Percentiles rank a stretch among this genome's conserved stretches.
phyloP scores from a whole-genome alignment of 352 stramenopile species.

The Phytopythium cucurbitacearum region DNA sequence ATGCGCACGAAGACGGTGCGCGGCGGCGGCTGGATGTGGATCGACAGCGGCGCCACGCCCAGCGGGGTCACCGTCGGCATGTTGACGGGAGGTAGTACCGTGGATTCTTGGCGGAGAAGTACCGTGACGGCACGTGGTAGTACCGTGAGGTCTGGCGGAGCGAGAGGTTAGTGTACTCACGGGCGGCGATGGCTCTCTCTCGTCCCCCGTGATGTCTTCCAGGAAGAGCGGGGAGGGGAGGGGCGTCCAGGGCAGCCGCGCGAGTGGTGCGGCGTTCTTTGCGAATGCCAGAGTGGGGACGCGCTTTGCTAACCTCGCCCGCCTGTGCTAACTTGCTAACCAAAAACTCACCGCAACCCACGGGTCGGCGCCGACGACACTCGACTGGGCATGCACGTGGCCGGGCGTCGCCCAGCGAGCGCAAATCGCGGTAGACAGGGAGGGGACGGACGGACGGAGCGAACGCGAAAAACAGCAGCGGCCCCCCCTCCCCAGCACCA shows the following conservation, averaged over 20 bases:
- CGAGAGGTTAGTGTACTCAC: no score
- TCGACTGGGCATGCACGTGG: background rate
- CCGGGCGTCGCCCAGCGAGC: background rate
- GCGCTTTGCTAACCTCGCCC: no score
- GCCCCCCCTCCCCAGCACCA: background rate
- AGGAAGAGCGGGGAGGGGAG: no score
- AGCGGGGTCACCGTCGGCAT: slow-evolving; percentile 30
- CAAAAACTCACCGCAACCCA: background rate
- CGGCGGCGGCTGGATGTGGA: slow-evolving; percentile 38
- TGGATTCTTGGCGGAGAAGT: background rate
- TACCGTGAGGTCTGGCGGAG: no score
- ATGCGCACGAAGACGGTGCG: slow-evolving; percentile 66
- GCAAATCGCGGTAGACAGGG: slow-evolving; percentile 5
- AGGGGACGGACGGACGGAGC: background rate
- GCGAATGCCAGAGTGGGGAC: no score
- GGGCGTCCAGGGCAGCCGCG: no score
- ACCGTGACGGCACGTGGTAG: no score
- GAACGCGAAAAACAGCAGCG: slow-evolving; percentile 5
- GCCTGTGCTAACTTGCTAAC: no score
- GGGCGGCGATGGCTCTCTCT: no score
- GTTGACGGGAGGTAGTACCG: slow-evolving; percentile 1
- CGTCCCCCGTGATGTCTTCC: no score
- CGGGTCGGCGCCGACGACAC: background rate
- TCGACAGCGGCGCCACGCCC: slow-evolving; percentile 23
- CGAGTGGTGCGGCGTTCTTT: no score